Evolutionary conservation across 371 early-diverging fungal species (phyloP), one percentile per base, ranked within the genome.

Genomic region (Rhizopus sp.): DNA sequence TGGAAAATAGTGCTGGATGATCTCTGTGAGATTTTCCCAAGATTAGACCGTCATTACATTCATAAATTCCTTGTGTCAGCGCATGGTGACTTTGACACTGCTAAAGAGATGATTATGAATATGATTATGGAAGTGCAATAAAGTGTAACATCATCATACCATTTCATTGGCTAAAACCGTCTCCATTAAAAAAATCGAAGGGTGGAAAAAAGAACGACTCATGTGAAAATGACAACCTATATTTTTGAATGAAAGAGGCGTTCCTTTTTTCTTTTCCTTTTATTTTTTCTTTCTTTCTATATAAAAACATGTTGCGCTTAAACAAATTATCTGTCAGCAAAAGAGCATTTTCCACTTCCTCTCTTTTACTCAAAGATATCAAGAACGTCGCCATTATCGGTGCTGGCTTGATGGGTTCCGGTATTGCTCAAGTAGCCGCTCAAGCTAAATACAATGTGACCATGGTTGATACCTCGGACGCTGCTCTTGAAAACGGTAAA

Each of bases 381-480:
- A 56, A 82, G 57, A 83, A 80, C 44, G 79, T 93, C 40, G 81
- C 89, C 3, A 85, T 93, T 15, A 82, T 88, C 60, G 93, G 93
- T 41, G 85, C 90, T 15, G 93, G 93, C 47, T 81, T 95, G 51
- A 97, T 97, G 97, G 97, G 97, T 38, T 89, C 95, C 5, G 96
- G 97, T 55, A 94, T 96, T 57, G 94, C 83, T n/a, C 96, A 97
- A 63, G 95, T 96, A 0, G 91, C 94, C 7, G 96, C 96, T n/a
- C 89, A 88, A 65, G 72, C 85, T 57, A 80, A 84, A 45, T 89
- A 85, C 75, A 69, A 82, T 29, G 98, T 96, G 33, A 92, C 91
- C 13, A 86, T 98, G 84, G 92, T 95, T 15, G 96, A 96, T 66
- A 80, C 92, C 38, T 83, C 74, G 57, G 78, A 82, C n/a, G 86